A percentile compares a stretch with the other conserved stretches of the same genome.
Conservation (phyloP, 768 basidiomycete species). For the Rhizopogon vulgaris region DNA sequence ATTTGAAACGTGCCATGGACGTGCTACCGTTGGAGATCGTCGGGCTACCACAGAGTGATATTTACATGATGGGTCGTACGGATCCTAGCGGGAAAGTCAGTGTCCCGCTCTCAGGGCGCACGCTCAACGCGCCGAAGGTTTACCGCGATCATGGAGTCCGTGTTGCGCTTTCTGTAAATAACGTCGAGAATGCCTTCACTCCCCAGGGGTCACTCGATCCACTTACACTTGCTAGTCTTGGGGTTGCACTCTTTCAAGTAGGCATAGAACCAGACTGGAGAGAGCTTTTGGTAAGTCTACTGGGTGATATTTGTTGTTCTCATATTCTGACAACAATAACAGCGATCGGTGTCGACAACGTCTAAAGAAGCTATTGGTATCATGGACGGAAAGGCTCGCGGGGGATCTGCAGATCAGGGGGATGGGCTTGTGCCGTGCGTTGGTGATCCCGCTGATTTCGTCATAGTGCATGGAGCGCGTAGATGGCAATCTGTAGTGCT, state of each 20-base stretch:
- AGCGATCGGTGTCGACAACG: constrained; percentile 48
- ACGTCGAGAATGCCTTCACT: constrained; percentile 63
- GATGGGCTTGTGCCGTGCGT: constrained; percentile 28
- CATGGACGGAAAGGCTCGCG: constrained; percentile 13
- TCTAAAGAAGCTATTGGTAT: constrained; percentile 46
- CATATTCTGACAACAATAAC: constrained; percentile 5
- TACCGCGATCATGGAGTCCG: constrained; percentile 38
- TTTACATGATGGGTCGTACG: constrained; percentile 60
- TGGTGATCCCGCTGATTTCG: constrained; percentile 50
- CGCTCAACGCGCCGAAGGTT: constrained; percentile 48
- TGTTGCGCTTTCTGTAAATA: constrained; percentile 56
- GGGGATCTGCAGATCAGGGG: constrained; percentile 1
- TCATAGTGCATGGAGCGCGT: constrained; percentile 46
- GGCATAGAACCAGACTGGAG: constrained; percentile 42
- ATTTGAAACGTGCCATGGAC: constrained; percentile 29
- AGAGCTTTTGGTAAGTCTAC: constrained; percentile 40
- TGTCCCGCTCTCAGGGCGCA: constrained; percentile 40
- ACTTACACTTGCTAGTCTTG: constrained; percentile 51
- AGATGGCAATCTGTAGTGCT: constrained; percentile 42
- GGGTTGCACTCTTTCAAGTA: constrained; percentile 53
- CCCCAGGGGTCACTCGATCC: constrained; percentile 64
- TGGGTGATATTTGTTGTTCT: constrained; percentile 1
- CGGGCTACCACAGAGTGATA: constrained; percentile 55
- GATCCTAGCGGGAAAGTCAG: constrained; percentile 14
- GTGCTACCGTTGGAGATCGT: constrained; percentile 48